A percentile compares a stretch with the other conserved stretches of the same genome.
Conservation (phyloP, 1,284 basidiomycete genomes). For the Sporisorium sorghi region DNA sequence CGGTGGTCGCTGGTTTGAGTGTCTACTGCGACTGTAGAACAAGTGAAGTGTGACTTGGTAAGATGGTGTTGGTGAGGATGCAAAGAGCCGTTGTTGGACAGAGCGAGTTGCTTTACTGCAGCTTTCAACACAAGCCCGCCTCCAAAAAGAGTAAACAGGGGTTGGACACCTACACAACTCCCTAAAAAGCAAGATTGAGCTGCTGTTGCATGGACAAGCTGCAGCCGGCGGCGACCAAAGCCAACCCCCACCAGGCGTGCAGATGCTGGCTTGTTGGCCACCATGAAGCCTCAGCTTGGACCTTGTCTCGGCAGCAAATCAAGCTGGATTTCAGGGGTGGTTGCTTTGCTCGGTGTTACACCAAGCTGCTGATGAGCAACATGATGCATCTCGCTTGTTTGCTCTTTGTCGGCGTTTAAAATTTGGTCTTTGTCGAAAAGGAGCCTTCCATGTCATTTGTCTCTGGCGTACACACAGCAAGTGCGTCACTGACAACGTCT, state of each 20-base stretch:
- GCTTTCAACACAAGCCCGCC: background rate
- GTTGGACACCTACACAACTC: too few relatives aligned
- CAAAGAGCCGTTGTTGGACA: constrained; percentile 1
- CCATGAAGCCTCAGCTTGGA: too few relatives aligned
- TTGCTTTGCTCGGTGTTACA: background rate
- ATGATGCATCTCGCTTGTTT: constrained; percentile 12
- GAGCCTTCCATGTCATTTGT: background rate
- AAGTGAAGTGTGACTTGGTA: background rate
- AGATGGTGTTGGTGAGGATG: constrained; percentile 1
- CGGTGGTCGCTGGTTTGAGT: background rate
- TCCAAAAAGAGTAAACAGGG: background rate
- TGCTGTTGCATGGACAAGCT: too few relatives aligned
- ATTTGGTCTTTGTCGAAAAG: background rate
- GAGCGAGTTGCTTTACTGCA: background rate
- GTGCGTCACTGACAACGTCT: too few relatives aligned
- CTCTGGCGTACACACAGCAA: too few relatives aligned
- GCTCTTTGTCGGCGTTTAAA: constrained; percentile 11
- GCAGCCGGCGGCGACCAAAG: background rate
- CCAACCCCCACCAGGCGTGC: too few relatives aligned
- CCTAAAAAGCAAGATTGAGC: too few relatives aligned
- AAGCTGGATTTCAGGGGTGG: constrained; percentile 9
- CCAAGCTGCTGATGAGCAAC: constrained; percentile 12
- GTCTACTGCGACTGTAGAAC: background rate
- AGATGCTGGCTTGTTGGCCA: too few relatives aligned
- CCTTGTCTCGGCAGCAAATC: background rate